These are phyloP conservation scores for Scenedesmus sp. DNA, from an alignment of 163 green algal species.

Conservation along the genomic window DNA sequence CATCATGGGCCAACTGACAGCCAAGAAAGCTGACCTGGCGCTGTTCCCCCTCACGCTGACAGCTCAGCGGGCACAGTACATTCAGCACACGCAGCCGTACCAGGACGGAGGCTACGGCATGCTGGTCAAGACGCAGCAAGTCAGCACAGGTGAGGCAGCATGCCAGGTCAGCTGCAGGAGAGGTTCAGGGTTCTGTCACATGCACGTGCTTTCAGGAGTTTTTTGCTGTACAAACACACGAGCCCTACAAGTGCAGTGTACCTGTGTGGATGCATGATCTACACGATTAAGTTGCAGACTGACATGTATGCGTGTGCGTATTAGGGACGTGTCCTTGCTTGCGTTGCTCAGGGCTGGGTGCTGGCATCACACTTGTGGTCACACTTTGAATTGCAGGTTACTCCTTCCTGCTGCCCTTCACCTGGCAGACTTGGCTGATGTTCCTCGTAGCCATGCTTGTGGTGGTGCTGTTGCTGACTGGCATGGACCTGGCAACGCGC, in stretches of 20 bases:
- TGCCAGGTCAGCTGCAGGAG: too few species aligned
- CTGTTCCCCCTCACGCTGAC: conserved; percentile 49
- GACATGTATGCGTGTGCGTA: too few species aligned
- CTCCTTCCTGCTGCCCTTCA: conserved; percentile 32
- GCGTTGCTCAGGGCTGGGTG: too few species aligned
- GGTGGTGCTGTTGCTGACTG: not conserved
- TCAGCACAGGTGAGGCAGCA: not conserved
- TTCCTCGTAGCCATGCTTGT: not conserved
- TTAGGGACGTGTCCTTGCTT: too few species aligned
- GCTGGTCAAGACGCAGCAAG: not conserved
- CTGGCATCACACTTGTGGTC: too few species aligned
- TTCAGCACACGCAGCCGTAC: conserved; percentile 25
- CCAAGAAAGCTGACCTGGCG: conserved; percentile 18
- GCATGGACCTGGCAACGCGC: not conserved
- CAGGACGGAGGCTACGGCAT: conserved; percentile 38
- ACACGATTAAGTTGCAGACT: too few species aligned
- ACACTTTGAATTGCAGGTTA: not conserved
- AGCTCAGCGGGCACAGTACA: not conserved
- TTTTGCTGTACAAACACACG: too few species aligned
- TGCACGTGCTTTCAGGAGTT: too few species aligned
- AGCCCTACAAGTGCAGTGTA: too few species aligned
- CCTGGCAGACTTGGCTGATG: conserved; percentile 18
- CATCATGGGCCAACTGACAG: conserved; percentile 40
- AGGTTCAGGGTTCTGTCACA: too few species aligned
- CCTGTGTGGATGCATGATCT: too few species aligned